Conservation (phyloP, 1,284 basidiomycete genomes). For the Cryptococcus depauperatus region DNA sequence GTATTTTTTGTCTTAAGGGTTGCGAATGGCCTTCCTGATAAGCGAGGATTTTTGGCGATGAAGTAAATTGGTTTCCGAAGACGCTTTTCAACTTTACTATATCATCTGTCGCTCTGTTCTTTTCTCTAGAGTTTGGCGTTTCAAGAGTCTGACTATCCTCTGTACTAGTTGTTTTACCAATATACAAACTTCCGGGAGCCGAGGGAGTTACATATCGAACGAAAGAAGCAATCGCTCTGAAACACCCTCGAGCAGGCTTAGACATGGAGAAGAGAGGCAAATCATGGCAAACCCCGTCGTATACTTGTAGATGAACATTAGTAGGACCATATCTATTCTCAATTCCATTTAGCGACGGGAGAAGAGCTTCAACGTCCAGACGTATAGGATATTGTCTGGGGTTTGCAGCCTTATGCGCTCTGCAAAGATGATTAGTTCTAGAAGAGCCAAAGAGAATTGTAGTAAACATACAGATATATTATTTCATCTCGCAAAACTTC, state of each 20-base stretch:
- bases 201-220: conserved; percentile 43
- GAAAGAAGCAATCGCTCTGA: conserved; percentile 44
- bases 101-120: too few species aligned
- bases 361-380: conserved; percentile 55
- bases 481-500: conserved; percentile 92
- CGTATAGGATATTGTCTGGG: conserved; percentile 65
- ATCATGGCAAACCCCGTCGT: conserved; percentile 50
- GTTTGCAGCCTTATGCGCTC: conserved; percentile 85
- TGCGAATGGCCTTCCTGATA: too few species aligned
- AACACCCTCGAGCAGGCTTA: conserved; percentile 49
- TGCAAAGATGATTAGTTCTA: conserved; percentile 33
- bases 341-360: conserved; percentile 60
- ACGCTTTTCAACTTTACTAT: too few species aligned
- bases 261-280: conserved; percentile 77
- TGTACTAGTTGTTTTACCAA: conserved; percentile 1
- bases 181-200: conserved; percentile 21
- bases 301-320: conserved; percentile 77
- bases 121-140: neutral
- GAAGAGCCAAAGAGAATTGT: neutral
- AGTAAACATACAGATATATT: conserved; percentile 62
- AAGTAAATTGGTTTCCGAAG: too few species aligned
- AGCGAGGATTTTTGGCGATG: too few species aligned
- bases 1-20: too few species aligned
- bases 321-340: conserved; percentile 61
- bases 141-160: neutral